These are phyloP conservation scores for Brassica carinata DNA, from an alignment of 345 rosid species.

Conservation along the genomic window DNA sequence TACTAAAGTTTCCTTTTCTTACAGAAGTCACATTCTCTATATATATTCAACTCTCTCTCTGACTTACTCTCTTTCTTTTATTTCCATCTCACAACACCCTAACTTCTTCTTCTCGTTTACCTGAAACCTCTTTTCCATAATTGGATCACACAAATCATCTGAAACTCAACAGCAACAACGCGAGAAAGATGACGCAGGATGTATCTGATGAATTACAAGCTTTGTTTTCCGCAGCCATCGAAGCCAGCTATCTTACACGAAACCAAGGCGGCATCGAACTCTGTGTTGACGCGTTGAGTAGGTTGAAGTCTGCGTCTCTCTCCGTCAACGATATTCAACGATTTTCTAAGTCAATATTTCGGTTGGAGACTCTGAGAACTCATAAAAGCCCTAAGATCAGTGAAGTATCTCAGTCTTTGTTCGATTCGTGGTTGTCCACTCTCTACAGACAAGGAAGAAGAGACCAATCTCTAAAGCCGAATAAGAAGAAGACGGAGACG, in stretches of 20 bases:
- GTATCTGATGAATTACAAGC: background rate
- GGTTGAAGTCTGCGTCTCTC: conserved; percentile 1
- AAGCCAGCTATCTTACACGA: background rate
- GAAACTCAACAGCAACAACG: background rate
- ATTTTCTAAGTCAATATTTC: background rate
- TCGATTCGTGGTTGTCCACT: background rate
- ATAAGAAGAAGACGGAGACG: background rate
- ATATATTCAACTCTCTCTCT: background rate
- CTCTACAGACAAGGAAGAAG: background rate
- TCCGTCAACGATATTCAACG: background rate
- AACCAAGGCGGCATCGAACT: background rate
- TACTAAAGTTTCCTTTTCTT: background rate
- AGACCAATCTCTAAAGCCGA: background rate
- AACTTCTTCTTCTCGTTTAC: background rate
- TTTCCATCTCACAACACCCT: background rate
- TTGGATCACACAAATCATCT: background rate
- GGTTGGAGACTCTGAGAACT: conserved; percentile 8
- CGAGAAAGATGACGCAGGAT: background rate
- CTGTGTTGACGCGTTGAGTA: conserved; percentile 3
- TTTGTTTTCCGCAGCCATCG: background rate
- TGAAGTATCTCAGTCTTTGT: conserved; percentile 3
- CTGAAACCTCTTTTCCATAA: background rate
- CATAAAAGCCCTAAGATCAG: conserved; percentile 28
- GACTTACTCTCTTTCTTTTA: background rate
- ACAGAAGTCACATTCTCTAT: background rate